These are phyloP conservation scores for Encephalitozoon cuniculi DNA, from an alignment of 371 early-diverging fungal genomes.

Conservation along the genomic window DNA sequence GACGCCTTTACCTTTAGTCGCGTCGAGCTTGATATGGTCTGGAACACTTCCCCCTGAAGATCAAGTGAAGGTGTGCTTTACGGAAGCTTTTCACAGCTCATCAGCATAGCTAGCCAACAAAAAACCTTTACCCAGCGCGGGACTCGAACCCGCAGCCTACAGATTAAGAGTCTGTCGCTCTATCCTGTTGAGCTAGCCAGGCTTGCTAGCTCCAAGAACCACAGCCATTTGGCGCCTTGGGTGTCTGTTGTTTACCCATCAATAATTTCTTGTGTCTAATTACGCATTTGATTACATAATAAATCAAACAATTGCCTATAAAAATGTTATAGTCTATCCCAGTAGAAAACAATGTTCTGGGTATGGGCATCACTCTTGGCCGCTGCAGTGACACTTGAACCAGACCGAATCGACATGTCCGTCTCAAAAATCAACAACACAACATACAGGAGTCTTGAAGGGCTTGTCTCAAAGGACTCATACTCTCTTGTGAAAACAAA, in stretches of 20 bases:
- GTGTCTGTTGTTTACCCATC: not conserved
- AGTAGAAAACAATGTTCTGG: not conserved
- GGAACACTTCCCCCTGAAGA: no score
- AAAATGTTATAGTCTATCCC: not conserved
- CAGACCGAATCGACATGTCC: not conserved
- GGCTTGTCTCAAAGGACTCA: not conserved
- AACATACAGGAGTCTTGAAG: not conserved
- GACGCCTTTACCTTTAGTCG: not conserved
- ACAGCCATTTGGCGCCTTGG: not conserved
- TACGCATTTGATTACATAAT: not conserved
- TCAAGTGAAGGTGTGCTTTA: no score
- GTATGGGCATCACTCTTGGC: not conserved
- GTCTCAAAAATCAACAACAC: not conserved
- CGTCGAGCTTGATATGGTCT: no score
- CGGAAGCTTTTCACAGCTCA: no score
- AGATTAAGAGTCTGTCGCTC: slow-evolving; percentile 59
- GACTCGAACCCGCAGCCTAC: slow-evolving; percentile 57
- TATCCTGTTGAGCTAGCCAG: slow-evolving; percentile 56
- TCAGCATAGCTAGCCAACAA: not conserved
- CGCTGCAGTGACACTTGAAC: not conserved
- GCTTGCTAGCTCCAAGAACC: not conserved
- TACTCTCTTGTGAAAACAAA: not conserved
- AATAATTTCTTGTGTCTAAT: not conserved
- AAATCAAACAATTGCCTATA: not conserved
- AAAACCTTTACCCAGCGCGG: slow-evolving; percentile 37